Evolutionary conservation across 768 basidiomycete species (phyloP), one percentile per base, ranked within the genome.

Genomic region (Tulasnella sp.): DNA sequence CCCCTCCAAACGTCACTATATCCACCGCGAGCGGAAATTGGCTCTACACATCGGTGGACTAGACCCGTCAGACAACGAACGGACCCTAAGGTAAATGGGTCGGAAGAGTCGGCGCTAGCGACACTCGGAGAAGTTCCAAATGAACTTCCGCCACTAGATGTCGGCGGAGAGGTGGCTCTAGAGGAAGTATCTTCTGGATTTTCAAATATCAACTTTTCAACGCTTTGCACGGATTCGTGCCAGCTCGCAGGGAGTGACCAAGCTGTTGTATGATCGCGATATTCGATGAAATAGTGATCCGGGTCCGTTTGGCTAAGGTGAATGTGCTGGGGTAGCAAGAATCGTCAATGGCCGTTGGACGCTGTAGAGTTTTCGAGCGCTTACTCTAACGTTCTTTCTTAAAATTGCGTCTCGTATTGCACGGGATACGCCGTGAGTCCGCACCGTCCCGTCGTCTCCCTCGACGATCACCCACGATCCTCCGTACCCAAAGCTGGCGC

Each of bases 1-100:
- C 77, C 67, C 42, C 51, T 70, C 46, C 48, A 75, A 26, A 77
- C 77, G 70, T 77, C 77, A 44, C 77, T 77, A 70, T 40, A 77
- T 29, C 77, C 77, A 15, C 77, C 77, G 3, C 69, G 70, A 40
- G 77, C 77, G 69, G 61, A 67, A 13, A 67, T 16, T 6, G 61
- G 61, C 61, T 67, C 61, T 5, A 67, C 61, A 11, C 61, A 67
- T 26, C 61, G 61, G 61, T 67, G 61, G 32, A 67, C 61, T 29
- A 67, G 23, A 29, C 61, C 61, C 5, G 61, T 67, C 61, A 67
- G 61, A n/a, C 61, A 67, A n/a, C 61, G 61, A 32, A 67, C 61
- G 29, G 61, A 67, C 0, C 61, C 61, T 11, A 67, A 29, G 11
- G 26, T 67, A 29, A 67, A 67, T 16, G 61, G 61, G 61, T 67